Conservation (phyloP, 2,329 filamentous ascomycete genomes). For the Ilyonectria robusta region DNA sequence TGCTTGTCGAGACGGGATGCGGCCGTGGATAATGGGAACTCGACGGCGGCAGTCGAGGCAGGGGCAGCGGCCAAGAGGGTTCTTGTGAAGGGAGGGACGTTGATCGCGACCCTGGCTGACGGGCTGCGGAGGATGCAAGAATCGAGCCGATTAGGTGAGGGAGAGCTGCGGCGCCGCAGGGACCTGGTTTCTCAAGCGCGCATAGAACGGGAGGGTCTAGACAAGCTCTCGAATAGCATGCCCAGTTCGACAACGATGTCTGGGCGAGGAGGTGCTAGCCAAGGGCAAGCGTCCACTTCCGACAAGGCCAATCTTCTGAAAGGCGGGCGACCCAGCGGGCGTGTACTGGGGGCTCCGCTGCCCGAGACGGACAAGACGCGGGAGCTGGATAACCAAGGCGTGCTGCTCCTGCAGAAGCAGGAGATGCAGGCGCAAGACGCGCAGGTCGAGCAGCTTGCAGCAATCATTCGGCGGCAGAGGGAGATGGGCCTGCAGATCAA, state of each 20-base stretch:
- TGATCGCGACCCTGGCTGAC: constrained; percentile 75
- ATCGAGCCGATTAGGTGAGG: constrained; percentile 73
- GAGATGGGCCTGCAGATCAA: constrained; percentile 85
- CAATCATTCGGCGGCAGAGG: constrained; percentile 79
- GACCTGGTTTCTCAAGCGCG: constrained; percentile 79
- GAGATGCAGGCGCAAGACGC: constrained; percentile 83
- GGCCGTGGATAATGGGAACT: constrained; percentile 57
- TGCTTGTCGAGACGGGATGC: constrained; percentile 77
- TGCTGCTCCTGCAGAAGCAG: constrained; percentile 80
- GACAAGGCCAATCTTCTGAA: constrained; percentile 66
- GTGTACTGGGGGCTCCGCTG: constrained; percentile 80
- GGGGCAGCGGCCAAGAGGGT: constrained; percentile 82
- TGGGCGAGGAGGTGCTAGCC: constrained; percentile 59
- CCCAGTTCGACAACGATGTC: constrained; percentile 48
- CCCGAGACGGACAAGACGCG: constrained; percentile 83
- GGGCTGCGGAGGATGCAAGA: constrained; percentile 73
- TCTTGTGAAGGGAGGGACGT: constrained; percentile 76
- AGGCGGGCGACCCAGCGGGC: constrained; percentile 61
- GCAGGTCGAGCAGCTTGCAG: constrained; percentile 77
- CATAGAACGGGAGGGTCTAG: constrained; percentile 82
- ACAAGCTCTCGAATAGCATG: constrained; percentile 76
- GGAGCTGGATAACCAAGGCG: constrained; percentile 82
- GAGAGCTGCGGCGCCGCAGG: constrained; percentile 79
- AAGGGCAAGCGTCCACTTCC: constrained; percentile 63
- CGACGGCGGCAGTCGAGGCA: constrained; percentile 69